A percentile compares a stretch with the other conserved stretches of the same genome.
These are phyloP conservation scores for Psilocybe sp. DNA, from an alignment of 768 basidiomycete genomes.

Conservation along the genomic window DNA sequence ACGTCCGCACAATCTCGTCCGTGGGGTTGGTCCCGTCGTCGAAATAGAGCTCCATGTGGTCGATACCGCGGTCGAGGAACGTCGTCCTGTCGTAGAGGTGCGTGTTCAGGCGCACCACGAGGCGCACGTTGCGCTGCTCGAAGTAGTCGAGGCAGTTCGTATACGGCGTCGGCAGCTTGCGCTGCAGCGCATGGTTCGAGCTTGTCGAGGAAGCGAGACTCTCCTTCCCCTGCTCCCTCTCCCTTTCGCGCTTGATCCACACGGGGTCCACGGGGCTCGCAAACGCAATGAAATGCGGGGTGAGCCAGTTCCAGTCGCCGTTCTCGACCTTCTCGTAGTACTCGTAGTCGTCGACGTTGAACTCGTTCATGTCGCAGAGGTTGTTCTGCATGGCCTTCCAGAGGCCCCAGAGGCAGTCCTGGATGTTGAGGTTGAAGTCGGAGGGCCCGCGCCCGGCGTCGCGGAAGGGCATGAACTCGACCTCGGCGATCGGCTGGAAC, in stretches of 20 bases:
- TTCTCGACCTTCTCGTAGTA: conserved; percentile 95
- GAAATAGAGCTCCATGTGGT: conserved; percentile 91
- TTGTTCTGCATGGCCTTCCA: conserved; percentile 92
- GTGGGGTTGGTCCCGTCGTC: conserved; percentile 98
- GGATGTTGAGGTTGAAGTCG: conserved; percentile 91
- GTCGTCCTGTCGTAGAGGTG: conserved; percentile 81
- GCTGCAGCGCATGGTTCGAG: conserved; percentile 60
- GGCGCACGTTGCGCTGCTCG: conserved; percentile 78
- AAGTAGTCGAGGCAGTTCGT: conserved; percentile 93
- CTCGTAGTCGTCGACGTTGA: conserved; percentile 91
- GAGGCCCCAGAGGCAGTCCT: conserved; percentile 86
- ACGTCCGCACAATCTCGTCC: conserved; percentile 89
- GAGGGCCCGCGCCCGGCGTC: conserved; percentile 92
- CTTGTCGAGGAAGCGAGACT: conserved; percentile 28
- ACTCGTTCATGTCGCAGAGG: conserved; percentile 91
- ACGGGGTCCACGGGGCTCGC: conserved; percentile 84
- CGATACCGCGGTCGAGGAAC: conserved; percentile 83
- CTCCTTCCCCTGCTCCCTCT: conserved; percentile 52
- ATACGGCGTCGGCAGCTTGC: conserved; percentile 77
- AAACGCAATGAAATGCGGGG: conserved; percentile 89
- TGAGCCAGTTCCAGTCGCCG: conserved; percentile 95
- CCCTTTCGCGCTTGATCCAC: conserved; percentile 72
- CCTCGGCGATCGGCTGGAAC: conserved; percentile 87
- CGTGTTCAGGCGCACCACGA: conserved; percentile 93
- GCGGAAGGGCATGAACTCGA: conserved; percentile 93